These are phyloP conservation scores for Colletotrichum liriopes DNA, from an alignment of 2,329 filamentous ascomycete species.

Conservation along the genomic window DNA sequence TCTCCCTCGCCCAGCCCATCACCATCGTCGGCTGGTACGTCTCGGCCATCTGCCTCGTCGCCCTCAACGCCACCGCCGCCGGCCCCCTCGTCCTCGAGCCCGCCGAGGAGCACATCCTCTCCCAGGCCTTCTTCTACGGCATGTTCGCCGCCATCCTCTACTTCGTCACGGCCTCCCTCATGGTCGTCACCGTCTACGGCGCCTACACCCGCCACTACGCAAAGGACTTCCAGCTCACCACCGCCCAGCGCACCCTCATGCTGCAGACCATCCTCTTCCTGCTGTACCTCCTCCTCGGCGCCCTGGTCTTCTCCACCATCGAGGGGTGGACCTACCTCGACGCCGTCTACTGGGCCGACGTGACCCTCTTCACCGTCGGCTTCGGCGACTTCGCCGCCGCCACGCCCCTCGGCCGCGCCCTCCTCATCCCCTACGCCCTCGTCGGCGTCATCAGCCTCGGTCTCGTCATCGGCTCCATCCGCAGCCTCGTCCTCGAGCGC, in stretches of 20 bases:
- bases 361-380: slow-evolving; percentile 77
- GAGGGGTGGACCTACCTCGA: slow-evolving; percentile 86
- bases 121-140: slow-evolving; percentile 90
- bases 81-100: slow-evolving; percentile 66
- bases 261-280: slow-evolving; percentile 91
- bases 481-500: slow-evolving; percentile 74
- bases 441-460: slow-evolving; percentile 88
- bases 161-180: slow-evolving; percentile 81
- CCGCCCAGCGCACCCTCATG: slow-evolving; percentile 89
- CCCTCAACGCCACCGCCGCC: slow-evolving; percentile 76
- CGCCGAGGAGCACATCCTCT: slow-evolving; percentile 72
- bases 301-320: slow-evolving; percentile 79
- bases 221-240: slow-evolving; percentile 83
- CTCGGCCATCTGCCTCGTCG: slow-evolving; percentile 75
- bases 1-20: slow-evolving; percentile 85
- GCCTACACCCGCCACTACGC: slow-evolving; percentile 80
- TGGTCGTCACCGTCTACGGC: slow-evolving; percentile 85
- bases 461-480: slow-evolving; percentile 86
- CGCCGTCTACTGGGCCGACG: slow-evolving; percentile 84
- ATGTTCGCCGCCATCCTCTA: slow-evolving; percentile 86
- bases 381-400: slow-evolving; percentile 69
- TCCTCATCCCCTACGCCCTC: slow-evolving; percentile 88
- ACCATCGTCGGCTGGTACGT: slow-evolving; percentile 87
- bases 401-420: slow-evolving; percentile 73
- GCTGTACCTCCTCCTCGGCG: slow-evolving; percentile 84